Conservation (phyloP, 1,139 yeast genomes). For the Yamadazyma spencermartinsiae region DNA sequence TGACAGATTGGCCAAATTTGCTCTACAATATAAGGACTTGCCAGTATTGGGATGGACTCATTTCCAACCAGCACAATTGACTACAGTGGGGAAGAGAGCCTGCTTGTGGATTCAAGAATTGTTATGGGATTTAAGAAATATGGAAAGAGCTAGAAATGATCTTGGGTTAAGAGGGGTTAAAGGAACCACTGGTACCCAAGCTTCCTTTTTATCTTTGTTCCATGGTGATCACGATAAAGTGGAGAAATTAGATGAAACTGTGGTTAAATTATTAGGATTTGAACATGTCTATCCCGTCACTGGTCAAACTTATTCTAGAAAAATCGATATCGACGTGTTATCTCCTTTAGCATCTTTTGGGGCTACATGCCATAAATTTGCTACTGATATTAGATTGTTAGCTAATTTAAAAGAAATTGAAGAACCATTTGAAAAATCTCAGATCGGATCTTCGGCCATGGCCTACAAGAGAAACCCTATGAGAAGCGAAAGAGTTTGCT, state of each 20-base stretch:
- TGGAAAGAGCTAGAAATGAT: slow-evolving; percentile 94
- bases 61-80: slow-evolving; percentile 98
- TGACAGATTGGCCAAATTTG: slow-evolving; percentile 84
- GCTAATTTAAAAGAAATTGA: slow-evolving; percentile 97
- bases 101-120: slow-evolving; percentile 97
- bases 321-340: slow-evolving; percentile 92
- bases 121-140: slow-evolving; percentile 95
- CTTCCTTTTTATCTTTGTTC: slow-evolving; percentile 89
- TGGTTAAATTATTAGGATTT: slow-evolving; percentile 89
- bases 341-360: slow-evolving; percentile 95
- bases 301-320: slow-evolving; percentile 97
- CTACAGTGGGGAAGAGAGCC: slow-evolving; percentile 98
- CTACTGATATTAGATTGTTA: slow-evolving; percentile 91
- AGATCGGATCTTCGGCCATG: slow-evolving; percentile 98
- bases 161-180: slow-evolving; percentile 97
- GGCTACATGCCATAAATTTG: slow-evolving; percentile 96
- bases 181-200: slow-evolving; percentile 99
- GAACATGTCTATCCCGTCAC: slow-evolving; percentile 96
- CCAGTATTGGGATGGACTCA: slow-evolving; percentile 99
- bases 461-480: slow-evolving; percentile 99
- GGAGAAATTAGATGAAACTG: slow-evolving; percentile 86
- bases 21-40: slow-evolving; percentile 86
- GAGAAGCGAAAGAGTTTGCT: slow-evolving; percentile 99
- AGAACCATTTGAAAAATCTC: slow-evolving; percentile 97
- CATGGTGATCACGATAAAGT: slow-evolving; percentile 97